Evolutionary conservation across 495 filamentous ascomycete species (phyloP), one percentile per base, ranked within the genome.

Genomic region (Friedmanniomyces simplex): DNA sequence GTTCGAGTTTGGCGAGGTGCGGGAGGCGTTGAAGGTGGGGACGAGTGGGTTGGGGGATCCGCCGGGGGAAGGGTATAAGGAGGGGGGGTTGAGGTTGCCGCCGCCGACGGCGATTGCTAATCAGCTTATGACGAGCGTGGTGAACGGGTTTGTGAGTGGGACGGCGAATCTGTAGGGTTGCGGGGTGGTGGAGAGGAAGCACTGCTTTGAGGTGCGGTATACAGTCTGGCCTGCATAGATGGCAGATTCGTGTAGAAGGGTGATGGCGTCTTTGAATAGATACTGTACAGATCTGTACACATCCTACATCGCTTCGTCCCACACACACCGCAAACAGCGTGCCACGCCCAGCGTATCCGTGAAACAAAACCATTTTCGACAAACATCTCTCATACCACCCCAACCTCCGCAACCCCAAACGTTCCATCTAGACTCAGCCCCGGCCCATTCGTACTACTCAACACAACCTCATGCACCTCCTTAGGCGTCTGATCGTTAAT

Each of bases 391-490:
- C 49, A 20, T 22, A 18, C 16, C 46, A 14, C 22, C 16, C 24
- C 24, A 14, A 14, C 6, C 46, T 43, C 39, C 11, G 80, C 73
- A 51, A 82, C 68, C 54, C 69, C 79, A 72, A 93, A 87, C 30
- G 79, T 77, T 47, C 91, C 93, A 60, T 81, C 93, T 66, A 98
- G 71, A 65, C 81, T 85, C 76, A 98, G 87, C 3, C 90, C 93
- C 4, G 91, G 87, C 24, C 83, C 85, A 67, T 87, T 72, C 28
- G 90, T 95, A 0, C 90, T 88, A 73, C 88, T 89, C 63, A 98
- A 41, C 65, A 86, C 91, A 65, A 98, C 88, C 75, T 98, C 94
- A 63, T 89, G 81, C 47, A 98, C 74, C 46, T 87, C 79, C 78
- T 98, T 98, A 54, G 74, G 77, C 37, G 86, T 77, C 59, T 76